A percentile compares a stretch with the other conserved stretches of the same genome.
phyloP scores from a whole-genome alignment of 2,329 filamentous ascomycete genomes.

The Graphium sp. region DNA sequence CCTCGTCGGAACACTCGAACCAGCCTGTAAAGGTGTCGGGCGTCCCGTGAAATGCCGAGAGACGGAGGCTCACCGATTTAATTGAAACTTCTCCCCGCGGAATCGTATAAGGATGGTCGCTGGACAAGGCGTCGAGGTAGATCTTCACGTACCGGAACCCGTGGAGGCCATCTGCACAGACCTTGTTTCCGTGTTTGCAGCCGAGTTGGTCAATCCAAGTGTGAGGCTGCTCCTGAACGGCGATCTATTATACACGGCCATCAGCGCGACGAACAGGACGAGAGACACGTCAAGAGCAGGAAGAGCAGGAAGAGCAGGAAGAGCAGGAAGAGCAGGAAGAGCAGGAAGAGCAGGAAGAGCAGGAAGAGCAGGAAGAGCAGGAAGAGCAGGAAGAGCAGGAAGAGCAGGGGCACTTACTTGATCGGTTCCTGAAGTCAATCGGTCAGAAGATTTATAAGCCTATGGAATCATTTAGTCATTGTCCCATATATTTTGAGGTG shows the following conservation, averaged over 20 bases:
- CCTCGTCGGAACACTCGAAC: conserved; percentile 32
- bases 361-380: too few relatives aligned
- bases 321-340: too few relatives aligned
- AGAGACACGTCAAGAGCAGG: too few relatives aligned
- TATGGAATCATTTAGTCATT: not conserved
- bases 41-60: conserved; percentile 26
- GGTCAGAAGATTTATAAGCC: conserved; percentile 5
- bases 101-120: conserved; percentile 25
- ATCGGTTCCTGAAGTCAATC: conserved; percentile 26
- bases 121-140: conserved; percentile 22
- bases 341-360: too few relatives aligned
- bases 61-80: conserved; percentile 21
- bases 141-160: conserved; percentile 35
- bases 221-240: conserved; percentile 21
- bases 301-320: too few relatives aligned
- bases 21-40: conserved; percentile 29
- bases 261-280: too few relatives aligned
- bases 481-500: too few relatives aligned
- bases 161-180: conserved; percentile 33
- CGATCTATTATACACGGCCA: too few relatives aligned
- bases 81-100: conserved; percentile 24
- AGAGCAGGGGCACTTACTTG: too few relatives aligned
- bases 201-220: conserved; percentile 26
- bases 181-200: conserved; percentile 21
- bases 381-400: too few relatives aligned